A percentile compares a stretch with the other conserved stretches of the same genome.
Evolutionary conservation across 2,329 filamentous ascomycete genomes (phyloP).

Genomic region (Microcyclospora tardicrescens): DNA sequence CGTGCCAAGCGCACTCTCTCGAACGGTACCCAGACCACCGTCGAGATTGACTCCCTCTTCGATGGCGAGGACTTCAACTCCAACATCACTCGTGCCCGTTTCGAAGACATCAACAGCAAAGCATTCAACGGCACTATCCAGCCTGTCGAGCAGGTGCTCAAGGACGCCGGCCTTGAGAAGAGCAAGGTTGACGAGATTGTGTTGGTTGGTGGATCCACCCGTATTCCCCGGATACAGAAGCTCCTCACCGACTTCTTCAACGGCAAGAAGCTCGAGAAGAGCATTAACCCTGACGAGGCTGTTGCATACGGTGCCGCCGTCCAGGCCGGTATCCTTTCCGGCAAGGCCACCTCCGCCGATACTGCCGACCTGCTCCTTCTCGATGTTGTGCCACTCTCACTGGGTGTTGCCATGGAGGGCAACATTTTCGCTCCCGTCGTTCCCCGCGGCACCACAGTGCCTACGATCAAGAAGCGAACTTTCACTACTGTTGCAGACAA

Average conservation of each 20-base stretch:
- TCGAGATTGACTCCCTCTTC: conserved; percentile 97
- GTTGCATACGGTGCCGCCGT: conserved; percentile 98
- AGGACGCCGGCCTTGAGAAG: conserved; percentile 84
- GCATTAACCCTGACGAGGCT: conserved; percentile 99
- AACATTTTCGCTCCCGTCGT: conserved; percentile 97
- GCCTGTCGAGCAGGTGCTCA: conserved; percentile 90
- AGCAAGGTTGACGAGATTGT: conserved; percentile 93
- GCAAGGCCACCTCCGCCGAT: conserved; percentile 92
- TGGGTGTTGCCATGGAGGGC: conserved; percentile 98
- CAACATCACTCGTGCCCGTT: conserved; percentile 94
- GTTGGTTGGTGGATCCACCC: conserved; percentile 95
- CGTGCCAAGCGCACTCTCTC: conserved; percentile 98
- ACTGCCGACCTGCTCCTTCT: conserved; percentile 89
- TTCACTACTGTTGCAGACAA: conserved; percentile 72
- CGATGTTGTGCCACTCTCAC: conserved; percentile 89
- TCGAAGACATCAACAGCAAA: conserved; percentile 96
- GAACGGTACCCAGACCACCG: conserved; percentile 90
- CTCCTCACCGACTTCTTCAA: conserved; percentile 98
- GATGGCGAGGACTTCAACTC: conserved; percentile 97
- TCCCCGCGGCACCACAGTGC: conserved; percentile 39
- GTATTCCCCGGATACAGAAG: conserved; percentile 99
- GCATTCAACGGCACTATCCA: conserved; percentile 87
- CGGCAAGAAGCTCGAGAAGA: conserved; percentile 99
- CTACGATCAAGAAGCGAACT: conserved; percentile 50
- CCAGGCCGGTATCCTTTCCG: conserved; percentile 95